Percentiles rank a stretch among this genome's conserved stretches.
These are phyloP conservation scores for Cryphonectria carpinicola DNA, from an alignment of 2,329 filamentous ascomycete genomes.

Conservation along the genomic window DNA sequence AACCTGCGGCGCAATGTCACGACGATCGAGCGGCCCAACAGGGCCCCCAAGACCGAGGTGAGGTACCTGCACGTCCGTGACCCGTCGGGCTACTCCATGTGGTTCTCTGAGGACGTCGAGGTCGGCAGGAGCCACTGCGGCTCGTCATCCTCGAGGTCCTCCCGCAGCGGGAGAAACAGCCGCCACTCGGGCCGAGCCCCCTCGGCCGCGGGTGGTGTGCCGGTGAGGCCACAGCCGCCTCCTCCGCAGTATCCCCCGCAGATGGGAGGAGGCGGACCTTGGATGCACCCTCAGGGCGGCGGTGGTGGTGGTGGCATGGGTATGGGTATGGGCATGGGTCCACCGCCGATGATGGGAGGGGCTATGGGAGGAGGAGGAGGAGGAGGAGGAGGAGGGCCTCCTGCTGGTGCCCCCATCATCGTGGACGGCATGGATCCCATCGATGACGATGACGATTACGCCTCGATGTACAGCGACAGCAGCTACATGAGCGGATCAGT, in stretches of 20 bases:
- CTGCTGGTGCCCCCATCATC: conserved; percentile 1
- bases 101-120: conserved; percentile 24
- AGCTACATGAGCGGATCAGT: conserved; percentile 3
- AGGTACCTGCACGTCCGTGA: conserved; percentile 27
- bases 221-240: conserved; percentile 21
- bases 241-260: conserved; percentile 9
- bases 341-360: not conserved
- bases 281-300: conserved; percentile 9
- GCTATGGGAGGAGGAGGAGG: conserved; percentile 3
- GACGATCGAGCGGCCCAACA: conserved; percentile 27
- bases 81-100: conserved; percentile 23
- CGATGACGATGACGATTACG: not conserved
- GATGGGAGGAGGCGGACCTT: not conserved
- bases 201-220: conserved; percentile 21
- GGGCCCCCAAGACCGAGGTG: conserved; percentile 21
- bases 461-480: not conserved
- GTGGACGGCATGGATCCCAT: conserved; percentile 12
- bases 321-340: conserved; percentile 7
- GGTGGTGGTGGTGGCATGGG: not conserved
- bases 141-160: conserved; percentile 20
- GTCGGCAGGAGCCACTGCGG: conserved; percentile 18
- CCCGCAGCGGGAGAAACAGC: conserved; percentile 23
- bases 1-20: conserved; percentile 26
- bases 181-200: conserved; percentile 12
- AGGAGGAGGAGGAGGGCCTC: no score